Base-by-base conservation (phyloP, 2,329 filamentous ascomycete genomes). In the Arthrobotrys entomopaga region DNA sequence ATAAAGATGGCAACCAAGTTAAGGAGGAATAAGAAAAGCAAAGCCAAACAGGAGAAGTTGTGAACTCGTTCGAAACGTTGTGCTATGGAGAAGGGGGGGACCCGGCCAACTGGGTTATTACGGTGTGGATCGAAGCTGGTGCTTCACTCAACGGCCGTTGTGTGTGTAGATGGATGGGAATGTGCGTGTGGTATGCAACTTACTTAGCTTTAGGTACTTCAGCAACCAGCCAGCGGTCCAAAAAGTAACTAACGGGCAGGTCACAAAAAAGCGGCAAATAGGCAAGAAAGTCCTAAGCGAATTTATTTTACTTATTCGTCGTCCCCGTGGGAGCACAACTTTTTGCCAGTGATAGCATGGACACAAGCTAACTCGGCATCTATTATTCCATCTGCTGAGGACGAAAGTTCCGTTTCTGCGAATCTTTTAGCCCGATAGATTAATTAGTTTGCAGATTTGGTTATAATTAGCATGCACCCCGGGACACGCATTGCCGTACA, bases 391-490 rank as follows among this genome's bases (percentile, higher is more conserved):
- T 42, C 54, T 50, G 56, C 54, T 60, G 56, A 56, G 52, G 61
- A 40, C 38, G 16, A 58, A 24, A 54, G 24, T 38, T 43, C 43
- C 42, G 54, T 34, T 60, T 67, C 54, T 50, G 54, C 64, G 70
- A 67, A 63, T 22, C 34, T 71, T 60, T 59, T 52, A 50, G 46
- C 52, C 50, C 61, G 61, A 58, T 57, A 29, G 24, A 61, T 67
- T 29, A 46, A 59, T 64, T 60, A 6, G 66, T 53, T 63, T 49
- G 58, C 38, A 26, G 61, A 49, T 34, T 66, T 63, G 61, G 56
- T 74, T 74, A 74, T 74, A 67, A 74, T 67, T 73, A 73, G 69
- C 61, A 73, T 58, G 63, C 58, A 74, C 58, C 70, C 70, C 49
- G 50, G 69, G 43, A 63, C 70, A 74, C 63, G 59, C 60, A 65